phyloP scores from a whole-genome alignment of 495 filamentous ascomycete species.

The Penicillium chermesinum region DNA sequence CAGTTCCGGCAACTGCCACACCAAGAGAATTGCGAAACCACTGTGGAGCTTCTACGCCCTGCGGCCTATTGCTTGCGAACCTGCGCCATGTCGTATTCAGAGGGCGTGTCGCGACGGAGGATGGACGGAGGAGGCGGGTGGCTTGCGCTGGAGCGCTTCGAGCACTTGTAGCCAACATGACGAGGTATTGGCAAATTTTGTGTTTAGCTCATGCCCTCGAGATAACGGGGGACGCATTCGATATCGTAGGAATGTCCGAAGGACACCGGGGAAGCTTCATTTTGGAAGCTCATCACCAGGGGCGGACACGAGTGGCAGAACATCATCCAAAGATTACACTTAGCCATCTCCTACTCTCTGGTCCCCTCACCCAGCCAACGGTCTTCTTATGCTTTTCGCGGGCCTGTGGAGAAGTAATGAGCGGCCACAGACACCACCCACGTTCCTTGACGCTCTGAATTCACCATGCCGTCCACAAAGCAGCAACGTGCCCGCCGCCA shows the following conservation, averaged over 20 bases:
- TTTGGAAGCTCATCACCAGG: slow-evolving; percentile 25
- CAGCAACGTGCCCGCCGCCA: slow-evolving; percentile 38
- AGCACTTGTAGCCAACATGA: slow-evolving; percentile 30
- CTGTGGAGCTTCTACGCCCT: slow-evolving; percentile 12
- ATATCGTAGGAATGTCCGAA: neutral
- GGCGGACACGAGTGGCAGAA: slow-evolving; percentile 39
- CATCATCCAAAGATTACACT: slow-evolving; percentile 18
- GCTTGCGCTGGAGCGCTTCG: slow-evolving; percentile 22
- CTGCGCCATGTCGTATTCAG: slow-evolving; percentile 24
- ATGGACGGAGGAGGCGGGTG: slow-evolving; percentile 15
- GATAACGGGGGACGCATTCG: neutral
- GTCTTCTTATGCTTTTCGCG: neutral
- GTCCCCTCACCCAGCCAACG: neutral
- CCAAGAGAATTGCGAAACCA: slow-evolving; percentile 36
- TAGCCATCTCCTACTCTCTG: neutral
- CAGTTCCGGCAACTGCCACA: slow-evolving; percentile 32
- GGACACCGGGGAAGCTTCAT: slow-evolving; percentile 18
- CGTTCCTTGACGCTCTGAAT: slow-evolving; percentile 5
- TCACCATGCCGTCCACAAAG: slow-evolving; percentile 24
- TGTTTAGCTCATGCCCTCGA: neutral
- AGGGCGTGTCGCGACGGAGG: slow-evolving; percentile 15
- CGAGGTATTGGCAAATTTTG: neutral
- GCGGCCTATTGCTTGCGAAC: slow-evolving; percentile 28
- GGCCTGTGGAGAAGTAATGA: slow-evolving; percentile 9
- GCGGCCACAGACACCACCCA: neutral